Base-by-base conservation (phyloP, 768 basidiomycete species). In the Mrakia gelida region DNA sequence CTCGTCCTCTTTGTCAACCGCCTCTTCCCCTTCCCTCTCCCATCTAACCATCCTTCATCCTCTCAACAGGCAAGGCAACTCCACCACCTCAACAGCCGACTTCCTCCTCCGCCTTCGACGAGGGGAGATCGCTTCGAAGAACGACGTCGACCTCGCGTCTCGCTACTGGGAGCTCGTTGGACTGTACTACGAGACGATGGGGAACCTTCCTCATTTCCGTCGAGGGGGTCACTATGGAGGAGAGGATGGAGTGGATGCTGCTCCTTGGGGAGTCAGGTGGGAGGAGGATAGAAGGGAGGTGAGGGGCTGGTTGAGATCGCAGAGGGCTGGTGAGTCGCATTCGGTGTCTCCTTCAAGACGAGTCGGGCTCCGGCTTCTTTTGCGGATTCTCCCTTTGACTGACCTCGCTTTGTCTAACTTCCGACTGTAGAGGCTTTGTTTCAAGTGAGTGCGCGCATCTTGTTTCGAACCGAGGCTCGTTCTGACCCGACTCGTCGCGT, bases 261-360 rank as follows among this genome's bases (percentile, higher is more conserved):
- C 63, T n/a, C 63, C 63, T 8, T 65, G 63, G 63, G 63, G 63
- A 21, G 63, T 65, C 9, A n/a, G 63, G 18, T 65, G 63, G 63
- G 63, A 65, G 34, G 63, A 65, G 16, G 63, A 65, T 23, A 11
- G 63, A 23, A 65, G 34, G 30, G 63, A 65, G 63, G 63, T 65
- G 32, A 32, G 63, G 15, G 63, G 30, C 1, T 65, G 63, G 63
- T 10, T 65, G 63, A 65, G 63, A 30, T 32, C 30, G 30, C 63
- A 65, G 21, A 34, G 63, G 18, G 63, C 63, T 28, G 61, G 61
- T 62, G 21, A n/a, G 61, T 62, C 61, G n/a, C 1, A 18, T 3
- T n/a, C 61, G n/a, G 2, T 23, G 5, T 62, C n/a, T 32, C 4
- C 7, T 11, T n/a, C n/a, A 2, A 2, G 61, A 62, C 3, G 21